These are phyloP conservation scores for Pisolithus sp. DNA, from an alignment of 768 basidiomycete species.

Conservation along the genomic window DNA sequence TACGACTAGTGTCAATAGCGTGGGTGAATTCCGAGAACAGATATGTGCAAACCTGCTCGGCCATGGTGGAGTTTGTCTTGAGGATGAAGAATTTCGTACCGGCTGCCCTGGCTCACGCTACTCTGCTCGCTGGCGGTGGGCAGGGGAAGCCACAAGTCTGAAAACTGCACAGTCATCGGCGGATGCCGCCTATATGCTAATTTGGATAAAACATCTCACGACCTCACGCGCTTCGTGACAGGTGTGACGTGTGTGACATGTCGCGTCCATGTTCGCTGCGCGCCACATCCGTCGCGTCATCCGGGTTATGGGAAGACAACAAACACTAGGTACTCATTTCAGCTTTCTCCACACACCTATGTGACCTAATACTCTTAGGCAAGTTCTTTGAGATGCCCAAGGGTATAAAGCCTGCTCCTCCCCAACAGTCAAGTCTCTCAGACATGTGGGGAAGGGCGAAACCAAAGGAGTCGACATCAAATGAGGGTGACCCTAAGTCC, in stretches of 20 bases:
- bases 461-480: constrained; percentile 19
- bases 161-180: constrained; percentile 39
- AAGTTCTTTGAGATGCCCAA: constrained; percentile 75
- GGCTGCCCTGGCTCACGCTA: background rate
- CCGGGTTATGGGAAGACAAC: constrained; percentile 58
- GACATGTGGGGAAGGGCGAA: constrained; percentile 67
- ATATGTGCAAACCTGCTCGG: constrained; percentile 47
- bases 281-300: constrained; percentile 12
- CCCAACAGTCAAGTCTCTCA: constrained; percentile 72
- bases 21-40: background rate
- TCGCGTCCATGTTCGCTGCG: constrained; percentile 19
- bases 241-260: background rate
- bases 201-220: background rate
- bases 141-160: constrained; percentile 30
- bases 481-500: constrained; percentile 21
- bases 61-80: constrained; percentile 37
- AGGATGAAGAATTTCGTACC: constrained; percentile 1
- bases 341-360: background rate
- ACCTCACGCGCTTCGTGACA: background rate
- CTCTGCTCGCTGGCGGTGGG: background rate
- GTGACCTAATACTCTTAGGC: constrained; percentile 33
- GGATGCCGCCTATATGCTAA: constrained; percentile 23
- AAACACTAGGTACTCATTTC: constrained; percentile 52
- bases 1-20: constrained; percentile 25
- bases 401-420: constrained; percentile 54